phyloP scores from a whole-genome alignment of 371 early-diverging fungal genomes.

The Mucor irregularis region DNA sequence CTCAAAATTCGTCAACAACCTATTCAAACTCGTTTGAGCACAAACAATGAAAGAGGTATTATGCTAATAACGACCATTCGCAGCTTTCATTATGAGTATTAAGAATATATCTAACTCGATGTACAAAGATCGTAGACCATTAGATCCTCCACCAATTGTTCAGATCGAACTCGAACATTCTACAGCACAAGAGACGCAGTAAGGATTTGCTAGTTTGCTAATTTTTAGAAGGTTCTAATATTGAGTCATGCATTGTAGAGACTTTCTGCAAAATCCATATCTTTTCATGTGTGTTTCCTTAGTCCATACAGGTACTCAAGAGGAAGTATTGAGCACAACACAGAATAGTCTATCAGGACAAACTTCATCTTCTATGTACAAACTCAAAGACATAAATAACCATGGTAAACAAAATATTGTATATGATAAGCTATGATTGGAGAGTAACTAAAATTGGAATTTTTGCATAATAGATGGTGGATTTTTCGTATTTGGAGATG shows the following conservation, averaged over 20 bases:
- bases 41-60: slow-evolving; percentile 34
- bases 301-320: slow-evolving; percentile 50
- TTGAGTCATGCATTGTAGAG: slow-evolving; percentile 31
- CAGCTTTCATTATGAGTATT: neutral
- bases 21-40: slow-evolving; percentile 37
- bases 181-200: slow-evolving; percentile 29
- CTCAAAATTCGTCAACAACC: slow-evolving; percentile 44
- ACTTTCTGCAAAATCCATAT: slow-evolving; percentile 73
- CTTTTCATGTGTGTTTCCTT: slow-evolving; percentile 75
- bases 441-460: too few species aligned
- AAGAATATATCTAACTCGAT: neutral
- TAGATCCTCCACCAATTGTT: slow-evolving; percentile 91
- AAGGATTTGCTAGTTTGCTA: too few species aligned
- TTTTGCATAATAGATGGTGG: slow-evolving; percentile 64
- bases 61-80: neutral
- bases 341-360: slow-evolving; percentile 61
- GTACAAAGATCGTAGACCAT: slow-evolving; percentile 73
- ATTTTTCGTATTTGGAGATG: slow-evolving; percentile 91
- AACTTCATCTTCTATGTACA: slow-evolving; percentile 82
- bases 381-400: slow-evolving; percentile 77
- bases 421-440: too few species aligned
- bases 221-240: neutral
- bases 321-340: slow-evolving; percentile 18
- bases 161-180: slow-evolving; percentile 64
- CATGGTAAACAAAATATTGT: slow-evolving; percentile 59